Evolutionary conservation across 83 land plant species (phyloP), one percentile per base, ranked within the genome.

Genomic region (Picea engelmannii): DNA sequence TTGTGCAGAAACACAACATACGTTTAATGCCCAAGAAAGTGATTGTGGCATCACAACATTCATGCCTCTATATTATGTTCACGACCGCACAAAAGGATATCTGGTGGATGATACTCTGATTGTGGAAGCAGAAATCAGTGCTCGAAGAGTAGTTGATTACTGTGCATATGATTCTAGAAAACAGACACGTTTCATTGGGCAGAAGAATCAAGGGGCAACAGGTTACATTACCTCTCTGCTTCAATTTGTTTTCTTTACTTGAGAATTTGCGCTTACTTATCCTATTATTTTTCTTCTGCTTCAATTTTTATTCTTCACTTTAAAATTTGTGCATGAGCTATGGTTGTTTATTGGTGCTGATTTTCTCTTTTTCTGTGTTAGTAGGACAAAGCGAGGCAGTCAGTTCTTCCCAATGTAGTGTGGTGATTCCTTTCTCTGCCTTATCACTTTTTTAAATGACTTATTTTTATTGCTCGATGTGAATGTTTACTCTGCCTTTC

Each of bases 1-100:
- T 25, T 87, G 44, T 76, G 83, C 95, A 97, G 99, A 97, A 76
- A 95, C 98, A 58, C 94, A 93, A 66, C 98, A 97, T 67, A 98
- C 93, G 66, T 97, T 97, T 81, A 92, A 93, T 88, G 91, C 89
- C 12, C 85, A 95, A 66, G 99, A 97, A 81, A 95, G 96, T 88
- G 99, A 97, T 78, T 97, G 99, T 98, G 99, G 98, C 65, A 95
- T 95, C 86, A 97, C 99, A 17, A 93, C 99, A 13, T 95, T 97
- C 71, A 97, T 97, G 98, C 93, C 98, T 66, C 88, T 97, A 9
- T 87, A 89, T 75, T 98, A 97, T 4, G 88, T 93, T 38, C 93
- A 95, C 83, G 96, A 95, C 83, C 93, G 93, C n/a, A 62, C 66
- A 16, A 89, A 90, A 84, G 98, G 98, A 40, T 97, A 88, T 81